Evolutionary conservation across 768 basidiomycete species (phyloP), one percentile per base, ranked within the genome.

Genomic region (Fistulinella prunicolor): DNA sequence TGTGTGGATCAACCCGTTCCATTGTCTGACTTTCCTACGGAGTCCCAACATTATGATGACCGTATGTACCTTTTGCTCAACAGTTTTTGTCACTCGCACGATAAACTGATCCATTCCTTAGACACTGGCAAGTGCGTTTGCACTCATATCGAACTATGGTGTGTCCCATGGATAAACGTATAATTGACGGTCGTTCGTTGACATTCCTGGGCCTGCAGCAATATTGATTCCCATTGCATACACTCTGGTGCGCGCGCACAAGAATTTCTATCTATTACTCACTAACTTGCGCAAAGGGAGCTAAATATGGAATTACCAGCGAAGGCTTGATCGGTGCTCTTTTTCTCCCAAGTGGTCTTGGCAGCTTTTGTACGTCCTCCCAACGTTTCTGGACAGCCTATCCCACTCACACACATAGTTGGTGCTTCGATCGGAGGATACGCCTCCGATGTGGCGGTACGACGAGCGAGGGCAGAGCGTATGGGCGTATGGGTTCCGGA

Each of bases 401-500:
- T 42, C 6, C 12, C 35, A 9, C 19, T 40, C 35, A 54, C 37
- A 3, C 14, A 16, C 7, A 5, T 42, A 85, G 83, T 80, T 36
- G 85, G 85, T 1, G 79, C 83, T 3, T 77, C 79, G 3, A 52
- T 83, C 6, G 75, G 80, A 0, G 85, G 86, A 1, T 70, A 70
- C 14, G 49, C 85, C 0, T 86, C 86, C 0, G 86, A 88, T 60
- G 49, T 54, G 23, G 65, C 75, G 0, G 69, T 89, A 19, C 66
- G 74, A 14, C 60, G 57, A 35, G 82, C 77, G 65, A 74, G 74
- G 14, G 64, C 70, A 37, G 60, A 67, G 6, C 76, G 83, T 20
- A 73, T 72, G 0, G 83, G 83, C 1, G 55, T 69, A 2, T 85
- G 81, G 82, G 75, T 79, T 36, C 85, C 85, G 0, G 85, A 89